Conservation (phyloP, 2,329 filamentous ascomycete genomes). For the Paraphaeosphaeria minitans region DNA sequence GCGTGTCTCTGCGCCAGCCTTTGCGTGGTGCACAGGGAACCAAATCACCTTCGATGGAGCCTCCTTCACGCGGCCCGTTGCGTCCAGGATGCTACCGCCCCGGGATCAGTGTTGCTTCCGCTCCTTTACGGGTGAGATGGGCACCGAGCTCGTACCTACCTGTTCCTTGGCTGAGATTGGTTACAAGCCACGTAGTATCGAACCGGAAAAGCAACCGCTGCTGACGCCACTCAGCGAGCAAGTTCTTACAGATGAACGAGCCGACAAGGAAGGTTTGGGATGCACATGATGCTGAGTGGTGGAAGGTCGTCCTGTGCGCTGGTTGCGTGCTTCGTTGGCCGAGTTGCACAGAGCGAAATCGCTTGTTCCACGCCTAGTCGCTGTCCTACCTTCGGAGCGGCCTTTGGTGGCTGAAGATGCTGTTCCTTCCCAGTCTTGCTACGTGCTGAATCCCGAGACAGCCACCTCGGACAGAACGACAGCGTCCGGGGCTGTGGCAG, state of each 20-base stretch:
- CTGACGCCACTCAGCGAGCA: conserved; percentile 1
- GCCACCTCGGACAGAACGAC: conserved; percentile 1
- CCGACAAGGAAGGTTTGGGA: background rate
- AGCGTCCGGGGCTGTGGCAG: conserved; percentile 16
- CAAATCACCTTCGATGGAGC: background rate
- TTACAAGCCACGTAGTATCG: conserved; percentile 4
- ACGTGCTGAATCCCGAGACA: conserved; percentile 1
- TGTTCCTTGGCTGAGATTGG: conserved; percentile 4
- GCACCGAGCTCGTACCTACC: conserved; percentile 2
- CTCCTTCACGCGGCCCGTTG: conserved; percentile 2
- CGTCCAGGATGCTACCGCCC: conserved; percentile 2
- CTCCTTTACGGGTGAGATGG: background rate
- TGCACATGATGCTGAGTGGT: background rate
- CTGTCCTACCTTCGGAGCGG: conserved; percentile 9
- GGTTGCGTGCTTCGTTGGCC: conserved; percentile 7
- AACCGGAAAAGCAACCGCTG: conserved; percentile 14
- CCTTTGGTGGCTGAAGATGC: conserved; percentile 1
- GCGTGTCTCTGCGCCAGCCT: background rate
- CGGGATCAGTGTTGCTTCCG: background rate
- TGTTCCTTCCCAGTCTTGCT: background rate
- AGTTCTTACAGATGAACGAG: background rate
- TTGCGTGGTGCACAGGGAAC: conserved; percentile 1
- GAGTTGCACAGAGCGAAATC: conserved; percentile 13
- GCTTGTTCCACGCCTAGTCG: conserved; percentile 12
- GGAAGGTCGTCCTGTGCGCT: conserved; percentile 24